phyloP scores from a whole-genome alignment of 257 asterid genomes.

The Leonotis leonurus region DNA sequence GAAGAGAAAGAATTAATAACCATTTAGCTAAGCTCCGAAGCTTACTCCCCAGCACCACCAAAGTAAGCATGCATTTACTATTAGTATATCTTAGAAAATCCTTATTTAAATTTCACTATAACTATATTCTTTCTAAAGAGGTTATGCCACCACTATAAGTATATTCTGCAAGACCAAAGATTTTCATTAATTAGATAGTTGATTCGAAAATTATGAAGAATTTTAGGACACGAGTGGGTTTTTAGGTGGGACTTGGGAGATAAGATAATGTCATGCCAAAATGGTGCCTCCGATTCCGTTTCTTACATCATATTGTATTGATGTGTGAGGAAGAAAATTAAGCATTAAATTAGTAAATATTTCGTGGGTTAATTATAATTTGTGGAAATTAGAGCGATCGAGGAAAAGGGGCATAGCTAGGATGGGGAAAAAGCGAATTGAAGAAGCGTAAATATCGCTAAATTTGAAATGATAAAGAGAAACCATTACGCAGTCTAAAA shows the following conservation, averaged over 20 bases:
- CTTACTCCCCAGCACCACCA: slow-evolving; percentile 85
- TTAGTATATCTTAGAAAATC: too few relatives aligned
- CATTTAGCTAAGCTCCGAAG: slow-evolving; percentile 86
- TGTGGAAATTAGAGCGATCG: background rate
- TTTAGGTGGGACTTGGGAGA: slow-evolving; percentile 18
- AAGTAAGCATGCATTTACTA: slow-evolving; percentile 61
- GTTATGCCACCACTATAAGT: background rate
- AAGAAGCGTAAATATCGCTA: slow-evolving; percentile 45
- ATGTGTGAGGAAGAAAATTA: background rate
- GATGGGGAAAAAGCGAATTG: background rate
- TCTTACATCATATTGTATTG: background rate
- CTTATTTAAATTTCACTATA: background rate
- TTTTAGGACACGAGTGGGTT: slow-evolving; percentile 12
- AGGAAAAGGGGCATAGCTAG: background rate
- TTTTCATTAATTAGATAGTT: slow-evolving; percentile 12
- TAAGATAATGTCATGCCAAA: slow-evolving; percentile 5
- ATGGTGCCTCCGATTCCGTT: too few relatives aligned
- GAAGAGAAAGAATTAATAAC: slow-evolving; percentile 83
- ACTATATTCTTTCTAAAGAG: too few relatives aligned
- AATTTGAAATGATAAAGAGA: slow-evolving; percentile 73
- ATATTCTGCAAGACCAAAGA: background rate
- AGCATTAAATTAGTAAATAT: too few relatives aligned
- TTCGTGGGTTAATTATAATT: too few relatives aligned
- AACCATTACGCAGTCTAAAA: slow-evolving; percentile 67
- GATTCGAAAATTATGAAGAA: background rate